These are phyloP conservation scores for Entamoeba histolytica DNA, from an alignment of 208 protist species.

Conservation along the genomic window DNA sequence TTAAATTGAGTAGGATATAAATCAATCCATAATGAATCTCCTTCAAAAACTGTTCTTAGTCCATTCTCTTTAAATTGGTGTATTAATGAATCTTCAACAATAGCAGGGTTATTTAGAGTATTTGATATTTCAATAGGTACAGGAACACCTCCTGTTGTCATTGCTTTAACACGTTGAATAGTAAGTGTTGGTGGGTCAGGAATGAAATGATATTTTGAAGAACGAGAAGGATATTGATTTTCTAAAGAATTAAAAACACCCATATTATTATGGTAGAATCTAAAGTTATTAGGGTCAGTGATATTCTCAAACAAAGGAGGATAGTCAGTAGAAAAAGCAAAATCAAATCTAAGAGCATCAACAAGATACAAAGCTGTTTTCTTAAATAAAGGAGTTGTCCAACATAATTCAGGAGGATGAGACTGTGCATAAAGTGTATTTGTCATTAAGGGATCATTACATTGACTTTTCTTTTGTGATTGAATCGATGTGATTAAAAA, in stretches of 20 bases:
- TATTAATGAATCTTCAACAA: conserved; percentile 63
- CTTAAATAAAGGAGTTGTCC: conserved; percentile 25
- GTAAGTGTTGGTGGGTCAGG: conserved; percentile 78
- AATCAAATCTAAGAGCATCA: conserved; percentile 49
- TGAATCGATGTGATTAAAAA: too few species aligned
- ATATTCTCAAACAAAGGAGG: neutral
- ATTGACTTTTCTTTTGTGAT: too few species aligned
- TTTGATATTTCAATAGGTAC: conserved; percentile 68
- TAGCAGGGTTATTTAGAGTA: conserved; percentile 61
- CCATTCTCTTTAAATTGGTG: conserved; percentile 45
- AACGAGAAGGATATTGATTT: neutral
- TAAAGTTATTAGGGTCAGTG: neutral
- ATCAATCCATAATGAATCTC: conserved; percentile 76
- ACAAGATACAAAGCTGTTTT: conserved; percentile 41
- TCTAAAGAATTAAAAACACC: conserved; percentile 21
- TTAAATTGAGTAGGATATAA: conserved; percentile 54
- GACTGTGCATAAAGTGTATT: too few species aligned
- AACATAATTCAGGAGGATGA: conserved; percentile 9
- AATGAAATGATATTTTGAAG: conserved; percentile 48
- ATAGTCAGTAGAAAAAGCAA: conserved; percentile 9
- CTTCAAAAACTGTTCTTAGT: conserved; percentile 50
- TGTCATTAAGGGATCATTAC: too few species aligned
- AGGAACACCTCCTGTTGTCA: conserved; percentile 69
- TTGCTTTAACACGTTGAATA: conserved; percentile 68
- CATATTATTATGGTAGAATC: conserved; percentile 33